phyloP scores from a whole-genome alignment of 1,139 yeast genomes.

The Candida tropicalis region DNA sequence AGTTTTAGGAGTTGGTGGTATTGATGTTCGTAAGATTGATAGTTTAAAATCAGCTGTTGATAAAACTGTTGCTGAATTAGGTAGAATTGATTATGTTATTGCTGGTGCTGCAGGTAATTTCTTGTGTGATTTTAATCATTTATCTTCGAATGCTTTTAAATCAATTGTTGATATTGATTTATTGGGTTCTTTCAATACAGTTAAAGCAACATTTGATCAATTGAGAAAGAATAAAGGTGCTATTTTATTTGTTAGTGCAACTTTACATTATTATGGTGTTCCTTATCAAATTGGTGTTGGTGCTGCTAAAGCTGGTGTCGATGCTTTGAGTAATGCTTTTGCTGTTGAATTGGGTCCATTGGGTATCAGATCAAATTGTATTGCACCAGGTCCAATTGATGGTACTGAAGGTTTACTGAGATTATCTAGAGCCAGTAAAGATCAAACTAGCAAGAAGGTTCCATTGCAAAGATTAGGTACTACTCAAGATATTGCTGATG shows the following conservation, averaged over 20 bases:
- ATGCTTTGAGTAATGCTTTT: slow-evolving; percentile 79
- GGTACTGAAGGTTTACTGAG: slow-evolving; percentile 85
- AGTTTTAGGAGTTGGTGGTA: slow-evolving; percentile 70
- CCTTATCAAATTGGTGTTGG: slow-evolving; percentile 90
- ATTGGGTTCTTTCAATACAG: slow-evolving; percentile 86
- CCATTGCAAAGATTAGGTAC: slow-evolving; percentile 82
- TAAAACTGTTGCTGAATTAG: slow-evolving; percentile 64
- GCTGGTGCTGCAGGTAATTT: slow-evolving; percentile 99
- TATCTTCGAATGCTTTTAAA: slow-evolving; percentile 86
- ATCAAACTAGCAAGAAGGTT: slow-evolving; percentile 45
- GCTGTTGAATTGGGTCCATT: slow-evolving; percentile 93
- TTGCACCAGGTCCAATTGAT: slow-evolving; percentile 91
- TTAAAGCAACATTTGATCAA: slow-evolving; percentile 76
- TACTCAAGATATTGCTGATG: slow-evolving; percentile 82
- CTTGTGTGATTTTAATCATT: slow-evolving; percentile 72
- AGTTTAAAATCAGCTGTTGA: slow-evolving; percentile 65
- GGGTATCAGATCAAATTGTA: slow-evolving; percentile 79
- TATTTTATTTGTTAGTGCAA: slow-evolving; percentile 85
- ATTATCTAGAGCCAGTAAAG: slow-evolving; percentile 40
- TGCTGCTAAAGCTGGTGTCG: slow-evolving; percentile 96
- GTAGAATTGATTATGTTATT: slow-evolving; percentile 79
- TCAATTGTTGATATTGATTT: slow-evolving; percentile 86
- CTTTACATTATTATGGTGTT: slow-evolving; percentile 87
- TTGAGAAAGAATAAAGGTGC: slow-evolving; percentile 70
- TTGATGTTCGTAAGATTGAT: slow-evolving; percentile 77